These are phyloP conservation scores for Huntiella abstrusa DNA, from an alignment of 2,329 filamentous ascomycete species.

Conservation along the genomic window DNA sequence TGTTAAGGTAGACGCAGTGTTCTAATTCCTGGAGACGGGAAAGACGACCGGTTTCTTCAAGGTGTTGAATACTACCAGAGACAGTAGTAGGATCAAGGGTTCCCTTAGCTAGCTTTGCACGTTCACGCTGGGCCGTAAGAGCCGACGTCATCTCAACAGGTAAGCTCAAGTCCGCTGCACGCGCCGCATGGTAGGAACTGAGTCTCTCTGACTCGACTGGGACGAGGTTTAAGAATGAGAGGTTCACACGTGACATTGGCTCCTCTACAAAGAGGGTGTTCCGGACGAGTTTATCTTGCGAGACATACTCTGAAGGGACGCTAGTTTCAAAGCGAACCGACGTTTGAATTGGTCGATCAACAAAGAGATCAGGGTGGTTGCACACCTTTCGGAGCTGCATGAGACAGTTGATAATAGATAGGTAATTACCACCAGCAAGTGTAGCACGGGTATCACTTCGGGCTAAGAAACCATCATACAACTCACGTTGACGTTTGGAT, in stretches of 20 bases:
- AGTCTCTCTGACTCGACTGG: slow-evolving; percentile 28
- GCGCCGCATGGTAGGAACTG: slow-evolving; percentile 29
- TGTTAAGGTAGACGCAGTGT: slow-evolving; percentile 63
- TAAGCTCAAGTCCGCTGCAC: slow-evolving; percentile 4
- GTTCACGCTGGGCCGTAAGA: slow-evolving; percentile 1
- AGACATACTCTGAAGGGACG: slow-evolving; percentile 22
- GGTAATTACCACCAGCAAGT: slow-evolving; percentile 78
- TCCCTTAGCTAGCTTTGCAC: slow-evolving; percentile 32
- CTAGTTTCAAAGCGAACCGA: slow-evolving; percentile 84
- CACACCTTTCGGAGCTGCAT: slow-evolving; percentile 97
- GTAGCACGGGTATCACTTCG: slow-evolving; percentile 78
- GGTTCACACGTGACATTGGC: slow-evolving; percentile 42
- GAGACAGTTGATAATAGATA: slow-evolving; percentile 94
- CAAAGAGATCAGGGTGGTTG: slow-evolving; percentile 93
- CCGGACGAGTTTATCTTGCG: slow-evolving; percentile 52
- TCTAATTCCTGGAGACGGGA: slow-evolving; percentile 60
- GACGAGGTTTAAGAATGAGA: slow-evolving; percentile 63
- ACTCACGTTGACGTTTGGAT: slow-evolving; percentile 82
- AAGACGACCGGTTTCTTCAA: slow-evolving; percentile 54
- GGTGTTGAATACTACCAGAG: slow-evolving; percentile 48
- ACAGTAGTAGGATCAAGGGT: slow-evolving; percentile 47
- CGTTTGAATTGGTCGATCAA: slow-evolving; percentile 89
- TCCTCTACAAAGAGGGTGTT: slow-evolving; percentile 27
- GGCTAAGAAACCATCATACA: slow-evolving; percentile 93
- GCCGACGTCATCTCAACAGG: not conserved